phyloP scores from a whole-genome alignment of 2,329 filamentous ascomycete genomes.

The Lecanicillium sp. region DNA sequence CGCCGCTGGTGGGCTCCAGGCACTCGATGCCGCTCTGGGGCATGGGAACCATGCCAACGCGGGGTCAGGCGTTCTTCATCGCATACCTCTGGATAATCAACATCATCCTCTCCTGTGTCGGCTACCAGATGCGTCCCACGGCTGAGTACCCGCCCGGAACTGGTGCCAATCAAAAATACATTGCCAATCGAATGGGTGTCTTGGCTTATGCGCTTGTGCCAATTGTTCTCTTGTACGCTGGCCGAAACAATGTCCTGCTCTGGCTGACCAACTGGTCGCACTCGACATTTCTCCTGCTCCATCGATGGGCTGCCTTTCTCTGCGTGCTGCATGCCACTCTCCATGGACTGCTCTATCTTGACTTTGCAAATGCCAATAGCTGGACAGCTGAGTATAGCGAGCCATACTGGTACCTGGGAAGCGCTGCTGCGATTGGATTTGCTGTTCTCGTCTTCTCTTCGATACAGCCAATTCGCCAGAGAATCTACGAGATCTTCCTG shows the following conservation, averaged over 20 bases:
- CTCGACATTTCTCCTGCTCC: constrained; percentile 39
- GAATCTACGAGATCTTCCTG: constrained; percentile 39
- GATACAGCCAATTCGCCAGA: constrained; percentile 30
- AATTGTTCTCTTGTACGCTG: constrained; percentile 37
- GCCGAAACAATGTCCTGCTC: constrained; percentile 42
- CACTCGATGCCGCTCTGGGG: constrained; percentile 19
- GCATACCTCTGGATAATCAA: constrained; percentile 33
- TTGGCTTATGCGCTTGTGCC: constrained; percentile 36
- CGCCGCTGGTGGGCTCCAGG: constrained; percentile 18
- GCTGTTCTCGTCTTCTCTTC: constrained; percentile 28
- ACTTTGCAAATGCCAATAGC: constrained; percentile 23
- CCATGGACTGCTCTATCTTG: constrained; percentile 39
- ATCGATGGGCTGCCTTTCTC: constrained; percentile 42
- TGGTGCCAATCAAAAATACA: constrained; percentile 22
- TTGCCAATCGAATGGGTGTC: constrained; percentile 36
- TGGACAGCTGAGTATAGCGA: constrained; percentile 22
- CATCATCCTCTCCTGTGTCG: constrained; percentile 26
- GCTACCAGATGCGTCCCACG: constrained; percentile 25
- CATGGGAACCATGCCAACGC: constrained; percentile 20
- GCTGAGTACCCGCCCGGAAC: constrained; percentile 22
- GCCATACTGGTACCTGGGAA: constrained; percentile 40
- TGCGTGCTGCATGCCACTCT: constrained; percentile 38
- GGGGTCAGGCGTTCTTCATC: constrained; percentile 37
- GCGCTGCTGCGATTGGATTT: constrained; percentile 31
- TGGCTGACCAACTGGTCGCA: constrained; percentile 42